phyloP scores from a whole-genome alignment of 2,329 filamentous ascomycete species.

The Epichloe baconii region DNA sequence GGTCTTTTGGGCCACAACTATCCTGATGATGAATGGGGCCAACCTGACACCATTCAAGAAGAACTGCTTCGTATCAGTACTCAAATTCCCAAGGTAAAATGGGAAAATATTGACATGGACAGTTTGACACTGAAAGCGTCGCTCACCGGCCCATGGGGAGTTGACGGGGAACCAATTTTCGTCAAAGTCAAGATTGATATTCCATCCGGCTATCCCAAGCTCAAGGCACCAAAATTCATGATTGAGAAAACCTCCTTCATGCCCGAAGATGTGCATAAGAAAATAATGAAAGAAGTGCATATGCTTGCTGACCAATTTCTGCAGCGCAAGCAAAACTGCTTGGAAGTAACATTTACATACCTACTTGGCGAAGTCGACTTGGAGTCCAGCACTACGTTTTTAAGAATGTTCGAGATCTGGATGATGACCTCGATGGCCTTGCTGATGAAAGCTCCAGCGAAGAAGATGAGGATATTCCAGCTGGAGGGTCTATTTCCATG shows the following conservation, averaged over 20 bases:
- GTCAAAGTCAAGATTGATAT: constrained; percentile 50
- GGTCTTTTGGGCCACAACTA: constrained; percentile 37
- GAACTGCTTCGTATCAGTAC: constrained; percentile 50
- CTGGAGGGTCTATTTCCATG: constrained; percentile 43
- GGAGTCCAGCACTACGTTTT: constrained; percentile 47
- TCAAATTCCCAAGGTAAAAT: constrained; percentile 50
- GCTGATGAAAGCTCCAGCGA: constrained; percentile 75
- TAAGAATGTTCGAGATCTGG: constrained; percentile 50
- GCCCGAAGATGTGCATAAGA: constrained; percentile 38
- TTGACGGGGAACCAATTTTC: constrained; percentile 41
- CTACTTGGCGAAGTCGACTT: constrained; percentile 50
- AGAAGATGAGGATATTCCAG: constrained; percentile 48
- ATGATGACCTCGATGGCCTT: constrained; percentile 41
- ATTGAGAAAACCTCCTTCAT: constrained; percentile 52
- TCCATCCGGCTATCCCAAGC: constrained; percentile 44
- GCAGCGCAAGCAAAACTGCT: constrained; percentile 44
- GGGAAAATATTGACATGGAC: constrained; percentile 53
- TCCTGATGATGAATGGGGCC: constrained; percentile 44
- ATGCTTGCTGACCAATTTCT: constrained; percentile 43
- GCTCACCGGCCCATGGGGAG: constrained; percentile 51
- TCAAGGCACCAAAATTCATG: constrained; percentile 42
- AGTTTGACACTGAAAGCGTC: constrained; percentile 45
- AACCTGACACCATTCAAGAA: constrained; percentile 49
- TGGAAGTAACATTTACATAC: constrained; percentile 50
- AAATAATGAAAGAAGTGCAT: constrained; percentile 40